Evolutionary conservation across 2,329 filamentous ascomycete species (phyloP).

Genomic region (Beauveria bassiana): DNA sequence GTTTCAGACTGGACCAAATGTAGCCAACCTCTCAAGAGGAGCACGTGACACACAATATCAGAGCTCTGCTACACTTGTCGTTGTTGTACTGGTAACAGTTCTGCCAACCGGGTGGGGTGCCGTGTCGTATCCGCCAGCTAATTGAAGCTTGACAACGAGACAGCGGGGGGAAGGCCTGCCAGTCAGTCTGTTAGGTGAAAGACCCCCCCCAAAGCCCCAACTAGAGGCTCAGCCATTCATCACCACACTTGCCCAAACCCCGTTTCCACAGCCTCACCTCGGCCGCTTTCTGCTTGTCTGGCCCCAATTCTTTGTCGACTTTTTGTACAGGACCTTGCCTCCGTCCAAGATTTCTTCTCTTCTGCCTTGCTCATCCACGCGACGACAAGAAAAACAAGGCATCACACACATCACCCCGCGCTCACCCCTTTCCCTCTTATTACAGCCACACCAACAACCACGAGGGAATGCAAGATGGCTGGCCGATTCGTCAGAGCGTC

Average conservation of each 20-base stretch:
- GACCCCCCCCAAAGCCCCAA: not conserved
- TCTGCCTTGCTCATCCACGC: not conserved
- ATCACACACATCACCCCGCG: not conserved
- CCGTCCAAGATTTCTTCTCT: not conserved
- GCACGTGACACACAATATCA: not conserved
- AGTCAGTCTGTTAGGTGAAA: not conserved
- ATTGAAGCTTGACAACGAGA: not conserved
- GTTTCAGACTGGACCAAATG: not conserved
- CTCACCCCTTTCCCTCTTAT: not conserved
- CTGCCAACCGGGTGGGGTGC: not conserved
- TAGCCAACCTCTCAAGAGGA: not conserved
- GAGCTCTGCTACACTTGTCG: not conserved
- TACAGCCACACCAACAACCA: not conserved
- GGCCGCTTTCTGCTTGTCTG: conserved; percentile 1
- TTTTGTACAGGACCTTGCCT: not conserved
- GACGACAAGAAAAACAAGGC: not conserved
- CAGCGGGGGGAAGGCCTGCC: not conserved
- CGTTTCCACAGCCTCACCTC: conserved; percentile 17
- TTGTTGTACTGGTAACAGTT: not conserved
- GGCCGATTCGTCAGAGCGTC: conserved; percentile 61
- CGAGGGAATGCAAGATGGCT: conserved; percentile 35
- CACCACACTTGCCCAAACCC: conserved; percentile 14
- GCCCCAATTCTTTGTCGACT: conserved; percentile 1
- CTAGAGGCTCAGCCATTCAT: conserved; percentile 5
- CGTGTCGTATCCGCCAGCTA: conserved; percentile 1